phyloP scores from a whole-genome alignment of 352 stramenopile genomes.

The Pythium volutum region DNA sequence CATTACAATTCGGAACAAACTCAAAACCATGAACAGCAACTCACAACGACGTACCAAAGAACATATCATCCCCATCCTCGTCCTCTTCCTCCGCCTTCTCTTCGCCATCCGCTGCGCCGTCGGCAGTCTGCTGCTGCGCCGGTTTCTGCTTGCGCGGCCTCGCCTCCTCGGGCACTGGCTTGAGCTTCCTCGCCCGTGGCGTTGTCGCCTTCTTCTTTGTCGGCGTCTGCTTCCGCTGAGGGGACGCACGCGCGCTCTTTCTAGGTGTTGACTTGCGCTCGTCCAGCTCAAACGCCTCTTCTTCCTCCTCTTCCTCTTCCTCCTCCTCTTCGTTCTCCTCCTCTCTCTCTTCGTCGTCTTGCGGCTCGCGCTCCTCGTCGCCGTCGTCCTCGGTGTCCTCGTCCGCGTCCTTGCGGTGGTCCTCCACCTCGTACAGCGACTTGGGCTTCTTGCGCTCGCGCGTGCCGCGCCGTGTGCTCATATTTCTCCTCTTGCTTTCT shows the following conservation, averaged over 20 bases:
- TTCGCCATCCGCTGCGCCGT: conserved; percentile 8
- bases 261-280: conserved; percentile 16
- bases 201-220: conserved; percentile 14
- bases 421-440: conserved; percentile 67
- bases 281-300: conserved; percentile 28
- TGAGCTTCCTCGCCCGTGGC: conserved; percentile 30
- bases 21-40: neutral
- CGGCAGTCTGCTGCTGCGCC: neutral
- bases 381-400: conserved; percentile 25
- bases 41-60: conserved; percentile 24
- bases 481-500: conserved; percentile 11
- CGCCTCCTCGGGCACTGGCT: conserved; percentile 34
- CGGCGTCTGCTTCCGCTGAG: neutral
- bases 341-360: conserved; percentile 21
- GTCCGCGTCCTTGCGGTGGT: conserved; percentile 32
- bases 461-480: conserved; percentile 52
- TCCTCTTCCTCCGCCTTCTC: conserved; percentile 9
- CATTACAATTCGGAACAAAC: neutral
- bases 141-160: conserved; percentile 12
- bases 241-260: conserved; percentile 9
- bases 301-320: conserved; percentile 27
- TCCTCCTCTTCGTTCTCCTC: conserved; percentile 26
- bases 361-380: conserved; percentile 31
- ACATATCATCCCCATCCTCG: conserved; percentile 14
- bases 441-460: conserved; percentile 65